phyloP scores from a whole-genome alignment of 768 basidiomycete species.

The Leccinum boreale region DNA sequence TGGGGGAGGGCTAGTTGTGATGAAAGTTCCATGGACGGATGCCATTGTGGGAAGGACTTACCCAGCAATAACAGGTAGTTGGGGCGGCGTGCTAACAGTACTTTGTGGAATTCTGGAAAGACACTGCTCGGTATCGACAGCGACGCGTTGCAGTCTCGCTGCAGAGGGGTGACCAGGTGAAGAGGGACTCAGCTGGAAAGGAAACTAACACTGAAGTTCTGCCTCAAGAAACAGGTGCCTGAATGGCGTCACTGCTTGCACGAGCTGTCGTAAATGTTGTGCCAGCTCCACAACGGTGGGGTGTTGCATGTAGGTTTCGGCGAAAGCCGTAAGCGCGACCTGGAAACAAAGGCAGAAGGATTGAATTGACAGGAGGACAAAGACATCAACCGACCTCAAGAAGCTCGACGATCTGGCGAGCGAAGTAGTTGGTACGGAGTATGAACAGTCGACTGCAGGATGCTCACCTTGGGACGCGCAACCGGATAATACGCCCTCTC shows the following conservation, averaged over 20 bases:
- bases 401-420: conserved; percentile 47
- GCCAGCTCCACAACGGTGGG: conserved; percentile 1
- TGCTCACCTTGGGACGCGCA: conserved; percentile 47
- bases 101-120: background rate
- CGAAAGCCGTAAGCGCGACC: conserved; percentile 22
- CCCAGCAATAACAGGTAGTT: background rate
- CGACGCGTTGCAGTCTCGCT: conserved; percentile 22
- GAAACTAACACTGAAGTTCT: conserved; percentile 21
- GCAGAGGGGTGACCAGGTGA: background rate
- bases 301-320: conserved; percentile 6
- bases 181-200: background rate
- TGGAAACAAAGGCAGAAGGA: conserved; percentile 8
- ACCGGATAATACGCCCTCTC: conserved; percentile 50
- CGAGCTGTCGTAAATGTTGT: conserved; percentile 13
- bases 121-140: conserved; percentile 5
- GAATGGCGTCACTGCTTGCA: conserved; percentile 22
- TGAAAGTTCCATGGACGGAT: background rate
- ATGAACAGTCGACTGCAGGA: background rate
- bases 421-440: conserved; percentile 2
- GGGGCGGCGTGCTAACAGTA: background rate
- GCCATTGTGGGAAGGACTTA: conserved; percentile 11
- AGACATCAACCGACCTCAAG: conserved; percentile 38
- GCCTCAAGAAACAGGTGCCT: conserved; percentile 17
- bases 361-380: background rate
- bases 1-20: background rate